phyloP scores from a whole-genome alignment of 176 grass and related monocot genomes.

The Pontederia paniculata region DNA sequence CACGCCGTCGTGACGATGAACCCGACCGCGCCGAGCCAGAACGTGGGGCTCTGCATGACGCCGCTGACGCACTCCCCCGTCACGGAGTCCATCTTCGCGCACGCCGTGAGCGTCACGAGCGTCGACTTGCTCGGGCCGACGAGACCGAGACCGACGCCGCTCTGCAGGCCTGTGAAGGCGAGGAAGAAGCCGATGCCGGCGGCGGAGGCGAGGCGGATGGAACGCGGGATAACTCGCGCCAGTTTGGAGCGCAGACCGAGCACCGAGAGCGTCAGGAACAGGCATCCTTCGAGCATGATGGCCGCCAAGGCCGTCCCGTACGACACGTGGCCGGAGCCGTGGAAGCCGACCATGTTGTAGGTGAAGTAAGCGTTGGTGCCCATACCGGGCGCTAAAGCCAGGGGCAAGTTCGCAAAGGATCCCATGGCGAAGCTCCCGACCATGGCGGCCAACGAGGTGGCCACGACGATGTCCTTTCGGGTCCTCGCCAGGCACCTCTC shows the following conservation, averaged over 20 bases:
- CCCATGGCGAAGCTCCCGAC: slow-evolving; percentile 13
- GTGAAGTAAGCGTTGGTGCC: slow-evolving; percentile 15
- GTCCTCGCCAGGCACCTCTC: slow-evolving; percentile 2
- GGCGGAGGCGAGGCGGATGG: slow-evolving; percentile 14
- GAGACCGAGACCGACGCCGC: not conserved
- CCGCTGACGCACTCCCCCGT: slow-evolving; percentile 11
- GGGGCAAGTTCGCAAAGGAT: slow-evolving; percentile 5
- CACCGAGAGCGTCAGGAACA: slow-evolving; percentile 7
- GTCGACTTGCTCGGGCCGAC: slow-evolving; percentile 10
- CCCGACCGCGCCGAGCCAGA: slow-evolving; percentile 8
- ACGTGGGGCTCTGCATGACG: slow-evolving; percentile 12
- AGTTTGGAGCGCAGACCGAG: slow-evolving; percentile 11
- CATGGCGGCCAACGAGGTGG: slow-evolving; percentile 1
- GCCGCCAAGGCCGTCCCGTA: slow-evolving; percentile 10
- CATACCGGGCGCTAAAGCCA: slow-evolving; percentile 9
- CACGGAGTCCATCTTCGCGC: slow-evolving; percentile 2
- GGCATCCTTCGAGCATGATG: slow-evolving; percentile 11
- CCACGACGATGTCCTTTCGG: slow-evolving; percentile 6
- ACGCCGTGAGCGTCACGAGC: not conserved
- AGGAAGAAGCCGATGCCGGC: slow-evolving; percentile 17
- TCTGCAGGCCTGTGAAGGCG: slow-evolving; percentile 8
- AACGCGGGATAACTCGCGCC: slow-evolving; percentile 3
- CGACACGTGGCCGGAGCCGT: not conserved
- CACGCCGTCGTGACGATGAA: slow-evolving; percentile 9
- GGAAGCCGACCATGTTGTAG: slow-evolving; percentile 16